Evolutionary conservation across 257 asterid species (phyloP), one percentile per base, ranked within the genome.

Genomic region (Voacanga thouarsii): DNA sequence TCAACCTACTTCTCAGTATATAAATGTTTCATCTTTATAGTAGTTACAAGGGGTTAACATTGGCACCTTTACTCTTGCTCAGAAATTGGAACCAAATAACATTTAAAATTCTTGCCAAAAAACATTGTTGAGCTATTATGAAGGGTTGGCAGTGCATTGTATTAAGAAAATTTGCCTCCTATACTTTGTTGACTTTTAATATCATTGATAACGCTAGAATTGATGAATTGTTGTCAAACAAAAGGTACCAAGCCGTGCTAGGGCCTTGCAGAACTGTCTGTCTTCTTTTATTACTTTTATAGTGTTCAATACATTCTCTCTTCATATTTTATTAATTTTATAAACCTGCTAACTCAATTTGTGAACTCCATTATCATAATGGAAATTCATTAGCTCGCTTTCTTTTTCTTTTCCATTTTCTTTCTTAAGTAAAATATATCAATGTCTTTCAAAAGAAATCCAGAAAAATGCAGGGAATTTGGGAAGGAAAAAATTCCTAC

Each of bases 121-220:
- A 77, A 77, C 73, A 21, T 78, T 69, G 71, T 59, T 39, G 41
- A 74, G 71, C 80, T 67, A 81, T 72, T 51, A 79, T 78, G 77
- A 79, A 81, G 75, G 81, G 84, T 82, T 89, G 91, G 86, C 83
- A 85, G 28, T 63, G 60, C 45, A 65, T 78, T 82, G 81, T 56
- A 37, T 75, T 78, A 16, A 68, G 56, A 78, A 77, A 37, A 66
- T 16, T 69, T 67, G 80, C 75, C 43, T 51, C 59, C 59, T 53
- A 3, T 76, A 71, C 30, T 72, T 45, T 11, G 49, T 55, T 74
- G 77, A 74, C 77, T 39, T 55, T 49, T 5, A 10, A n/a, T 21
- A 37, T 74, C n/a, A 66, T 66, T 66, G 49, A 66, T 66, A 3
- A 39, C 39, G 12, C 68, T 7, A 66, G 72, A 66, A 66, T 66